Evolutionary conservation across 2,329 filamentous ascomycete genomes (phyloP).

Genomic region (Apiospora aurea): DNA sequence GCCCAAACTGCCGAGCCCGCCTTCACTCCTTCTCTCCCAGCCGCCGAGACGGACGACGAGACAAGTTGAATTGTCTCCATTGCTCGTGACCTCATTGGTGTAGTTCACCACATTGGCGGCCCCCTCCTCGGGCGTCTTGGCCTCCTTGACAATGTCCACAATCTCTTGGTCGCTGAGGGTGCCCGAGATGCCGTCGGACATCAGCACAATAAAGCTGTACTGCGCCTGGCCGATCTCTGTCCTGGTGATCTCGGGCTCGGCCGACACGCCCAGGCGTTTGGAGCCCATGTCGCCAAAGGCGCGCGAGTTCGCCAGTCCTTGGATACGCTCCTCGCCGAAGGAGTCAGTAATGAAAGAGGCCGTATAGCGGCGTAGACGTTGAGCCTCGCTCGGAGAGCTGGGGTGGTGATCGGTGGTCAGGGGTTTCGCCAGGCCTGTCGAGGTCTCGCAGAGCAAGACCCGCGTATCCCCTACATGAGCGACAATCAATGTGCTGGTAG

Average conservation of each 20-base stretch:
- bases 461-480: conserved; percentile 95
- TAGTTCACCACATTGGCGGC: conserved; percentile 82
- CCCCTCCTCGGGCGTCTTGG: conserved; percentile 86
- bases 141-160: conserved; percentile 94
- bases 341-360: conserved; percentile 89
- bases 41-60: conserved; percentile 72
- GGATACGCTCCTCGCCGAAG: conserved; percentile 96
- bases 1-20: conserved; percentile 85
- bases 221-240: conserved; percentile 83
- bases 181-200: conserved; percentile 88
- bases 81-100: conserved; percentile 80
- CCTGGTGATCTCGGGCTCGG: conserved; percentile 87
- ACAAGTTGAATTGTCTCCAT: conserved; percentile 74
- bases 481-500: conserved; percentile 82
- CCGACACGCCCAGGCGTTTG: conserved; percentile 92
- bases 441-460: conserved; percentile 86
- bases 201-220: conserved; percentile 87
- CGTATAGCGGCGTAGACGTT: conserved; percentile 84
- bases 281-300: conserved; percentile 91
- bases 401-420: conserved; percentile 94
- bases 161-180: conserved; percentile 92
- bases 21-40: conserved; percentile 77
- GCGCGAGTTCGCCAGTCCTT: conserved; percentile 90
- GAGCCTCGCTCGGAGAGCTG: conserved; percentile 82
- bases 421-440: conserved; percentile 79